Conservation (phyloP, 345 rosid species). For the Corchorus capsularis region DNA sequence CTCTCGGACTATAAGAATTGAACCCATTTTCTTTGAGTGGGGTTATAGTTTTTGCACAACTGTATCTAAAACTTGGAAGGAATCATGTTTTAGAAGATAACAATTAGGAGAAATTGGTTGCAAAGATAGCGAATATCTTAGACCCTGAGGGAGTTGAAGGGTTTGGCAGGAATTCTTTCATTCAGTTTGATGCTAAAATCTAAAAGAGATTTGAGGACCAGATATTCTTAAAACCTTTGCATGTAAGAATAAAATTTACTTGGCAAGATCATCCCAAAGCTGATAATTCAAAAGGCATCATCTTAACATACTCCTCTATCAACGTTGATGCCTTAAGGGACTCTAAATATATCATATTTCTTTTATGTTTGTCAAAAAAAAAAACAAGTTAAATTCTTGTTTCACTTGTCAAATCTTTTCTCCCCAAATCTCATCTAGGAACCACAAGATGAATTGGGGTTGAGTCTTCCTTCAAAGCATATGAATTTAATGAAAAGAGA, state of each 20-base stretch:
- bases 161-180: constrained; percentile 46
- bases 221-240: constrained; percentile 67
- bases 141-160: constrained; percentile 41
- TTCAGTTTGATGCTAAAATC: constrained; percentile 57
- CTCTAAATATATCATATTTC: background rate
- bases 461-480: no score
- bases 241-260: constrained; percentile 62
- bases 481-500: no score
- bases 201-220: constrained; percentile 57
- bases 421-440: no score
- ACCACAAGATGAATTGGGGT: no score
- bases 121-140: constrained; percentile 52
- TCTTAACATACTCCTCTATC: constrained; percentile 55
- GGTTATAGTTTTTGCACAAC: constrained; percentile 63
- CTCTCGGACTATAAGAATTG: no score
- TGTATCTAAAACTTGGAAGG: constrained; percentile 64
- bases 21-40: no score
- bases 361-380: background rate
- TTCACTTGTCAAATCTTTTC: no score
- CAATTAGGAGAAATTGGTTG: constrained; percentile 51
- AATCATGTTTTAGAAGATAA: constrained; percentile 36
- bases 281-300: constrained; percentile 55
- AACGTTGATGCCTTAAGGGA: constrained; percentile 39
- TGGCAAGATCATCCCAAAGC: constrained; percentile 67
- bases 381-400: no score